Evolutionary conservation across 1,139 yeast genomes (phyloP), one percentile per base, ranked within the genome.

Genomic region (Diutina catenulata): DNA sequence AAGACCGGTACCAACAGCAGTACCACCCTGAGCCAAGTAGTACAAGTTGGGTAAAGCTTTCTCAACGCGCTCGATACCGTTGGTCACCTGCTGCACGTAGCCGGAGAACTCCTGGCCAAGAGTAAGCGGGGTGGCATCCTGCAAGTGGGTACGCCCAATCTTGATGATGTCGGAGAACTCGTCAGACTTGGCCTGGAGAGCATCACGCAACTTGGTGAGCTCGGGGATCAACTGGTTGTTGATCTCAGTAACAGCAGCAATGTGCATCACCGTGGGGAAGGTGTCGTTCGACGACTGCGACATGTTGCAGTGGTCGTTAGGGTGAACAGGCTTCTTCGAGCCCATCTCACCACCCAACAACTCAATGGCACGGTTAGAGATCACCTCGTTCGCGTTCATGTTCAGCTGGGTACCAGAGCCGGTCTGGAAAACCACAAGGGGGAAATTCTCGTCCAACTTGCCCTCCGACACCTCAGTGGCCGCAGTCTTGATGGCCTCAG

Each of bases 231-330:
- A 71, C 39, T 70, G 67, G 51, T 73, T 56, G 40, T 80, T 68
- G 63, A 91, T 83, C 66, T 91, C 95, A 38, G 82, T 73, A 43
- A 88, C 95, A 23, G 97, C 96, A 39, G 98, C 97, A 64, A 91
- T 91, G 68, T 91, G 98, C 98, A 91, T 91, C 42, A 91, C 98
- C 26, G 98, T 88, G 49, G 98, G 98, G 82, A 88, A 84, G 41
- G 98, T 91, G 64, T 91, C 98, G 60, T 91, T 91, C 37, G 96
- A 86, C 15, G 96, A 86, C 65, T 91, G 98, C 13, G 96, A 86
- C 88, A 87, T 91, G 72, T 91, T 91, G 55, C 91, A 94, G 64
- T 91, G 97, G 64, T 91, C 97, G 64, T 91, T 91, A 48, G 98
- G 98, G 63, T 91, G 98, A 40, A 91, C 95, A 18, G 95, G 95